phyloP scores from a whole-genome alignment of 352 stramenopile genomes.

The Albugo candida region DNA sequence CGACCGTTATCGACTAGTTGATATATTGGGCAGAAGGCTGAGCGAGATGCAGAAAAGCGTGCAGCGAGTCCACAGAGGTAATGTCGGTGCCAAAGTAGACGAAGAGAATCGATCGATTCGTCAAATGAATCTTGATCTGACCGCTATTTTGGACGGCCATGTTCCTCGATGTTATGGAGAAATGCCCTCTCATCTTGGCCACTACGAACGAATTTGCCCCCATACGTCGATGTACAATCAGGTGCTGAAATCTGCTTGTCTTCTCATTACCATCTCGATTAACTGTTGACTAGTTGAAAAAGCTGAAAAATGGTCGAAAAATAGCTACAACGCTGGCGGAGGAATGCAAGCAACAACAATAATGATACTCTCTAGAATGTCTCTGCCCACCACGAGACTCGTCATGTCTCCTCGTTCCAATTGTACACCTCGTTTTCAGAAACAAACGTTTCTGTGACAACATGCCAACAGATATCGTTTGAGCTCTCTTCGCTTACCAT shows the following conservation, averaged over 20 bases:
- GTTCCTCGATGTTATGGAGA: slow-evolving; percentile 42
- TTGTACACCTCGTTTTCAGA: too few relatives aligned
- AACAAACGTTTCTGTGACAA: too few relatives aligned
- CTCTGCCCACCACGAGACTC: too few relatives aligned
- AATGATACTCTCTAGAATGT: too few relatives aligned
- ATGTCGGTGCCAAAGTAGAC: slow-evolving; percentile 24
- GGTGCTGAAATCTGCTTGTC: slow-evolving; percentile 9
- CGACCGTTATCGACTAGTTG: slow-evolving; percentile 42
- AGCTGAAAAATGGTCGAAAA: too few relatives aligned
- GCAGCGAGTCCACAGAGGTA: slow-evolving; percentile 31
- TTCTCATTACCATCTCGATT: too few relatives aligned
- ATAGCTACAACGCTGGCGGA: too few relatives aligned
- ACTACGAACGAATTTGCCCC: slow-evolving; percentile 35
- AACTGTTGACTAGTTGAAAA: too few relatives aligned
- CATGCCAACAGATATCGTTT: too few relatives aligned
- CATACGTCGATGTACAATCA: slow-evolving; percentile 55
- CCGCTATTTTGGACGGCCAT: slow-evolving; percentile 29
- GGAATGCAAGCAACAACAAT: too few relatives aligned
- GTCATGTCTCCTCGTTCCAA: too few relatives aligned
- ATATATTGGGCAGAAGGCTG: slow-evolving; percentile 44
- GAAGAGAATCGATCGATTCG: slow-evolving; percentile 22
- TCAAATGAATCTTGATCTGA: slow-evolving; percentile 54
- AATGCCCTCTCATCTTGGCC: slow-evolving; percentile 30
- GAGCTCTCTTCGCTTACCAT: too few relatives aligned
- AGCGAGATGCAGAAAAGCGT: slow-evolving; percentile 30